Evolutionary conservation across 192 early-diverging fungal species (phyloP).

Genomic region (Chytriomyces sp.): DNA sequence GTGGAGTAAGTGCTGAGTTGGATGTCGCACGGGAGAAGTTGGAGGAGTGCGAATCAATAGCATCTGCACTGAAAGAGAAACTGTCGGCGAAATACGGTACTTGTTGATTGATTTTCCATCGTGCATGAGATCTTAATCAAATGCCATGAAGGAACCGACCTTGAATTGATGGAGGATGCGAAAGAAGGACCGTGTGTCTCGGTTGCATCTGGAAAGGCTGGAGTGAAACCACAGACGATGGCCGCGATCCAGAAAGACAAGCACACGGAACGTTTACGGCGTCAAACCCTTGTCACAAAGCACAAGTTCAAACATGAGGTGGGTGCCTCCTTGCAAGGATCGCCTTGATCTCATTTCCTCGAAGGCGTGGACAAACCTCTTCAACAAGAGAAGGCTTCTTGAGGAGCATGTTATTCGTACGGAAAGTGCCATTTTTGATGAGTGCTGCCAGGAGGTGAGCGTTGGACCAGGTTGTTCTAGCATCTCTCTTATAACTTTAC

Average conservation of each 20-base stretch:
- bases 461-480: neutral
- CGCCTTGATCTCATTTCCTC: neutral
- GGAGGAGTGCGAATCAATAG: neutral
- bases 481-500: neutral
- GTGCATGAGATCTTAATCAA: neutral
- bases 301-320: slow-evolving; percentile 28
- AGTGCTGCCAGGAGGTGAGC: slow-evolving; percentile 37
- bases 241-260: slow-evolving; percentile 16
- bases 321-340: neutral
- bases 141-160: neutral
- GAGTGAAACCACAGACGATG: neutral
- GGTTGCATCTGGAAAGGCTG: neutral
- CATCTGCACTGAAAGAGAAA: neutral
- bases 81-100: slow-evolving; percentile 3
- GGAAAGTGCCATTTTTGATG: slow-evolving; percentile 38
- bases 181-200: slow-evolving; percentile 27
- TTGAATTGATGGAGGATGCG: slow-evolving; percentile 14
- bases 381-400: neutral
- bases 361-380: slow-evolving; percentile 42
- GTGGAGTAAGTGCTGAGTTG: neutral
- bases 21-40: slow-evolving; percentile 1
- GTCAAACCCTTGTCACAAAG: slow-evolving; percentile 12
- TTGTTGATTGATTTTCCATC: neutral
- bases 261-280: neutral
- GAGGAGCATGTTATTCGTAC: slow-evolving; percentile 9